Evolutionary conservation across 2,329 filamentous ascomycete species (phyloP), one percentile per base, ranked within the genome.

Genomic region (Calycina herbarum): DNA sequence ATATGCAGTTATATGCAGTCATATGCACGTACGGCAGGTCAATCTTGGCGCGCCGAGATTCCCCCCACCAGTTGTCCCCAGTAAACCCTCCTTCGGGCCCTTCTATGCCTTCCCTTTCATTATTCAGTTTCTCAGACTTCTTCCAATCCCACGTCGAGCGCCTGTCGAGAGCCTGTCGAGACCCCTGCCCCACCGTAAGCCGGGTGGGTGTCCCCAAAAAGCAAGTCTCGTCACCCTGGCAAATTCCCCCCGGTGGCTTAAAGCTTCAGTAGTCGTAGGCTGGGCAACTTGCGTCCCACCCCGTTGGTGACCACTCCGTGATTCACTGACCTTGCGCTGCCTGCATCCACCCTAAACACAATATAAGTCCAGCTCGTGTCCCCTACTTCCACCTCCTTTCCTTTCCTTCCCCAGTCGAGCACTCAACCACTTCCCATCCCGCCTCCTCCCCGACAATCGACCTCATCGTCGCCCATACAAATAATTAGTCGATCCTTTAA

Each of bases 381-480:
- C 48, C 48, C 20, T 54, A 27, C 48, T 29, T 54, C 48, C 5
- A 2, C 48, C 20, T 13, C 45, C 20, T 27, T 54, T 54, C 20
- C 45, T 51, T 24, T 54, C 20, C 45, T 51, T 51, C 13, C 48
- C 48, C 48, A 54, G 48, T 54, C 48, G 48, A 54, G 48, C 48
- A 54, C 48, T 29, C 48, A 54, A 54, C 10, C 20, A 54, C 20
- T 24, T 54, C 24, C 48, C 20, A 54, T 54, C 1, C 20, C 24
- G 48, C 10, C 48, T 27, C 20, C 20, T 54, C 48, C 4, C 5
- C 20, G 48, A 5, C 3, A 54, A 13, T 24, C 45, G n/a, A 51
- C 45, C 10, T 54, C 48, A 27, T 24, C 20, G 20, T 54, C 48
- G 48, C 20, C 48, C 48, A 11, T 54, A 27, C 48, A 54, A 8